Percentiles rank a stretch among this genome's conserved stretches.
phyloP scores from a whole-genome alignment of 371 early-diverging fungal genomes.

The Mucor saturninus region DNA sequence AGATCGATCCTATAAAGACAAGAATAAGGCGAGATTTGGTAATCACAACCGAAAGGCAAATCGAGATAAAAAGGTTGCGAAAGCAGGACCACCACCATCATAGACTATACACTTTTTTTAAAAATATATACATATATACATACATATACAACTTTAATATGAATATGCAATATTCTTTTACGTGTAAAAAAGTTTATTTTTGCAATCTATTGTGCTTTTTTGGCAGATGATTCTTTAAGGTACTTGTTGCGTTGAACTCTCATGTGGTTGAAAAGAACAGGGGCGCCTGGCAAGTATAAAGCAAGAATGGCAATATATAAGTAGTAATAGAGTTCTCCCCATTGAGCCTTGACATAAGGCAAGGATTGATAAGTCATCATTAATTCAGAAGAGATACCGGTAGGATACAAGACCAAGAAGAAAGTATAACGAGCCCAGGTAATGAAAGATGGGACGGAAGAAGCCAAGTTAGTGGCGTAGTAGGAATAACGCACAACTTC shows the following conservation, averaged over 20 bases:
- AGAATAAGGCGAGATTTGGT: constrained; percentile 67
- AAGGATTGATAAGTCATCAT: constrained; percentile 76
- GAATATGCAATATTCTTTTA: neutral
- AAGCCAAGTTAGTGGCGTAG: constrained; percentile 73
- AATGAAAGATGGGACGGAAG: constrained; percentile 53
- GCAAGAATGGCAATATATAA: constrained; percentile 59
- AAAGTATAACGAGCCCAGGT: constrained; percentile 84
- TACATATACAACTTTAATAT: neutral
- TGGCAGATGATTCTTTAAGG: constrained; percentile 1
- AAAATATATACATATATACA: neutral
- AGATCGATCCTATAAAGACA: constrained; percentile 57
- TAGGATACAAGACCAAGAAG: constrained; percentile 89
- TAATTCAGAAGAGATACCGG: constrained; percentile 88
- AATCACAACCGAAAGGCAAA: constrained; percentile 72
- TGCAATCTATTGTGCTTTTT: neutral
- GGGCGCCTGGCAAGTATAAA: constrained; percentile 81
- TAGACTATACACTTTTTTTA: neutral
- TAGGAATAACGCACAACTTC: constrained; percentile 89
- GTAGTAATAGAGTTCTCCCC: constrained; percentile 55
- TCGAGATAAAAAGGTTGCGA: constrained; percentile 66
- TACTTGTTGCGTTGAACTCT: constrained; percentile 82
- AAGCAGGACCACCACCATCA: constrained; percentile 27
- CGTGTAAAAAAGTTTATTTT: neutral
- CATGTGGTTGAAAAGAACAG: constrained; percentile 90
- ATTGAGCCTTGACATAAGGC: constrained; percentile 62